Conservation (phyloP, 108 stramenopile genomes). For the Cyclotella atomus region DNA sequence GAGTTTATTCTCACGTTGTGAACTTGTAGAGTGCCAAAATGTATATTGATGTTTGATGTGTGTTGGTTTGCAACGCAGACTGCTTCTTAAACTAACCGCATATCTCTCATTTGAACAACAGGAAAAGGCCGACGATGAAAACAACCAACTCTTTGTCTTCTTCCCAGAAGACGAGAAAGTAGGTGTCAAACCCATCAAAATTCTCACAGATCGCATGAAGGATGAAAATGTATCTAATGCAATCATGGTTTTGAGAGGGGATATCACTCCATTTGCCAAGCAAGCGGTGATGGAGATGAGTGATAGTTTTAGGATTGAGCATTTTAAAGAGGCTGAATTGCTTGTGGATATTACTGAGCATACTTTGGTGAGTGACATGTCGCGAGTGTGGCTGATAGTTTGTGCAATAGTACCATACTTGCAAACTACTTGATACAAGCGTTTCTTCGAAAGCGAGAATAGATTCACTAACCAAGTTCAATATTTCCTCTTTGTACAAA, state of each 20-base stretch:
- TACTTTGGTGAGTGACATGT: constrained; percentile 68
- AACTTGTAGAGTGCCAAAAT: no score
- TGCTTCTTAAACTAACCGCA: no score
- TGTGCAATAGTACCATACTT: not conserved
- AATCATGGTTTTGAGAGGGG: constrained; percentile 88
- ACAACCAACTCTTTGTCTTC: constrained; percentile 92
- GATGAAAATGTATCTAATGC: constrained; percentile 84
- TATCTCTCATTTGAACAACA: constrained; percentile 18
- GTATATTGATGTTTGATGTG: no score
- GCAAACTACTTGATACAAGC: no score
- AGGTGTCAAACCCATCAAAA: constrained; percentile 93
- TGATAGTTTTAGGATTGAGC: constrained; percentile 89
- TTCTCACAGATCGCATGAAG: constrained; percentile 90
- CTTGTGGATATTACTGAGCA: constrained; percentile 99
- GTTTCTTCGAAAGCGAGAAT: no score
- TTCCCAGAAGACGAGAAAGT: constrained; percentile 97
- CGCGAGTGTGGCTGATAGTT: no score
- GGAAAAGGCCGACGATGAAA: constrained; percentile 91
- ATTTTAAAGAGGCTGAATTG: constrained; percentile 98
- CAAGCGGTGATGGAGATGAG: constrained; percentile 91
- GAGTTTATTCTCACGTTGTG: no score
- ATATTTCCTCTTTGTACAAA: not conserved
- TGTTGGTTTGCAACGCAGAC: no score
- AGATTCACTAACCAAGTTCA: not conserved
- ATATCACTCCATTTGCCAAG: constrained; percentile 95